Conservation (phyloP, 164 flowering plant species). For the Vitis cinerea region DNA sequence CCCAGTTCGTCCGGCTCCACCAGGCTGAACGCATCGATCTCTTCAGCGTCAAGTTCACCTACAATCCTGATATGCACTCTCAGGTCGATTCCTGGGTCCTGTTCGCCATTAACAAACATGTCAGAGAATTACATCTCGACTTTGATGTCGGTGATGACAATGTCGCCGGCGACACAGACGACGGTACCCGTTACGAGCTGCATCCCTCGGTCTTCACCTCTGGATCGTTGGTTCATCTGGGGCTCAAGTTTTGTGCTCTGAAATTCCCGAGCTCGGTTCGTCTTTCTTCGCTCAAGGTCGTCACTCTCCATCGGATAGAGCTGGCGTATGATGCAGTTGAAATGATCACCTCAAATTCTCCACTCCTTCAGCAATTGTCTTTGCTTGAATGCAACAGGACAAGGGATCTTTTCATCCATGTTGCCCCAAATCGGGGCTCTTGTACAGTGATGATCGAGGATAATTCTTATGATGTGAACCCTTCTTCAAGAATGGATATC, state of each 20-base stretch:
- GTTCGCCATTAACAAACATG: background rate
- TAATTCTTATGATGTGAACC: background rate
- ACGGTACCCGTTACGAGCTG: background rate
- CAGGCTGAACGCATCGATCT: background rate
- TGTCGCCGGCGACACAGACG: background rate
- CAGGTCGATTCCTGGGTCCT: background rate
- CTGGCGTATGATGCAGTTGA: background rate
- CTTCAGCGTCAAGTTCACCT: background rate
- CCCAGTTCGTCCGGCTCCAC: background rate
- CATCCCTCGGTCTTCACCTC: background rate
- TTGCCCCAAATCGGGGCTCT: background rate
- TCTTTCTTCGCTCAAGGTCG: background rate
- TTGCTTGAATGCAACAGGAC: background rate
- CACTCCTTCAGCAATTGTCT: background rate
- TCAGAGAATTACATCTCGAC: background rate
- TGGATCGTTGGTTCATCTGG: background rate
- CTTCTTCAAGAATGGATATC: background rate
- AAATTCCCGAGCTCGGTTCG: background rate
- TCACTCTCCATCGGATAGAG: background rate
- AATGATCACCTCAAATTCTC: background rate
- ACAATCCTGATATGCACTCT: background rate
- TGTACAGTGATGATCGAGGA: background rate
- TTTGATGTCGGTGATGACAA: background rate
- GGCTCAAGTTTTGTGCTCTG: background rate
- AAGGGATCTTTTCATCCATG: background rate